A percentile compares a stretch with the other conserved stretches of the same genome.
These are phyloP conservation scores for Sinapis alba DNA, from an alignment of 441 rosid species.

Conservation along the genomic window DNA sequence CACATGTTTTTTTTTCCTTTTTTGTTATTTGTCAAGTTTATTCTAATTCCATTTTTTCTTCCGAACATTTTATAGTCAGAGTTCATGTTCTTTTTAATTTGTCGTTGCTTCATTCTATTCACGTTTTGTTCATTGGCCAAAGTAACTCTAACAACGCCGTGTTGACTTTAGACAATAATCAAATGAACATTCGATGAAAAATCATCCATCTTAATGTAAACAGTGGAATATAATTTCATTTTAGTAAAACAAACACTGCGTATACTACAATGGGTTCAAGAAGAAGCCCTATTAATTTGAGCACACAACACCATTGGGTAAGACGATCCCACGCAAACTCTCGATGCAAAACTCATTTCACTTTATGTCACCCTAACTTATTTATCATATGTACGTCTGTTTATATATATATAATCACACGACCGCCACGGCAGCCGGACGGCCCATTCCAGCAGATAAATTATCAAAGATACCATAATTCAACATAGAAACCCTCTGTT, in stretches of 20 bases:
- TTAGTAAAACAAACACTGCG: background rate
- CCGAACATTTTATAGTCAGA: background rate
- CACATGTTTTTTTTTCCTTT: no score
- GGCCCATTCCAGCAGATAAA: background rate
- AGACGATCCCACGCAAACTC: slow-evolving; percentile 18
- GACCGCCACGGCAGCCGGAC: slow-evolving; percentile 26
- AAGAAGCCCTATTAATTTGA: slow-evolving; percentile 12
- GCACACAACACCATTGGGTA: slow-evolving; percentile 17
- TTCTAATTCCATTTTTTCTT: background rate
- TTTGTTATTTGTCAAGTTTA: background rate
- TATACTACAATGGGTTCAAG: slow-evolving; percentile 1
- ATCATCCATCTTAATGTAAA: background rate
- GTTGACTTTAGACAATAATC: background rate
- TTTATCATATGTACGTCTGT: background rate
- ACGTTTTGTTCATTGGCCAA: slow-evolving; percentile 21
- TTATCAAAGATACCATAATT: slow-evolving; percentile 26
- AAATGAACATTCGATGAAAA: background rate
- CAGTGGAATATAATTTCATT: background rate
- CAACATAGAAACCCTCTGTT: slow-evolving; percentile 39
- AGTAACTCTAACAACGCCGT: slow-evolving; percentile 6
- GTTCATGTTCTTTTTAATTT: background rate
- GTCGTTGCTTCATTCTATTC: background rate
- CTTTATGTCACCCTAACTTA: slow-evolving; percentile 3
- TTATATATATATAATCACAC: slow-evolving; percentile 15
- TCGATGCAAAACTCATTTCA: slow-evolving; percentile 24